These are phyloP conservation scores for Drosera capensis DNA, from an alignment of 148 eudicot genomes.

Conservation along the genomic window DNA sequence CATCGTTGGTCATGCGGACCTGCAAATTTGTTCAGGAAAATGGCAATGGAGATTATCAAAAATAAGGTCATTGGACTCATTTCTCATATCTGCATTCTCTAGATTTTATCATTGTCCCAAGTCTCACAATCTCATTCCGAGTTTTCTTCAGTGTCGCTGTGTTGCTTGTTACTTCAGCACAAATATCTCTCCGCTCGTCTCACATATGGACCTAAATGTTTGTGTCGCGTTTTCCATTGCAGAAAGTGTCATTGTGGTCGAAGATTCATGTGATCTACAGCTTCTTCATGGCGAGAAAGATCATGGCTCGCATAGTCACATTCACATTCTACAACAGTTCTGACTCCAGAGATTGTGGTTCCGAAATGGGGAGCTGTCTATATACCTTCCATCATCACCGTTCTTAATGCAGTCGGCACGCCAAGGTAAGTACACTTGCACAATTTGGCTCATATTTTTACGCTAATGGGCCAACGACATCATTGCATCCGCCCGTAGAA, in stretches of 20 bases:
- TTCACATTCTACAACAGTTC: slow-evolving; percentile 31
- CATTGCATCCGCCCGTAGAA: background rate
- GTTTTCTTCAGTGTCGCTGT: no score
- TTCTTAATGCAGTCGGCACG: slow-evolving; percentile 46
- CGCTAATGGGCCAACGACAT: background rate
- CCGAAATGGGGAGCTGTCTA: slow-evolving; percentile 37
- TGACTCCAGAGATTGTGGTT: slow-evolving; percentile 33
- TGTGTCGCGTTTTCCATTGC: background rate
- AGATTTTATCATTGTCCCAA: background rate
- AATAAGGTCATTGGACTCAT: slow-evolving; percentile 20
- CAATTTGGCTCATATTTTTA: background rate
- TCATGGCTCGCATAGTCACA: slow-evolving; percentile 34
- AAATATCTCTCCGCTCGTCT: background rate
- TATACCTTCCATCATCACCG: slow-evolving; percentile 29
- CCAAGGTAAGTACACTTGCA: slow-evolving; percentile 17
- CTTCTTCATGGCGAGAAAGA: slow-evolving; percentile 45
- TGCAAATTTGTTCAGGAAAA: slow-evolving; percentile 47
- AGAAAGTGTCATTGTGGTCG: slow-evolving; percentile 42
- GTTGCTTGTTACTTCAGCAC: no score
- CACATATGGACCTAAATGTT: background rate
- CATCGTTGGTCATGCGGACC: slow-evolving; percentile 63
- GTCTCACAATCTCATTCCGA: background rate
- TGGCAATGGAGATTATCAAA: slow-evolving; percentile 30
- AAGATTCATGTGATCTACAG: slow-evolving; percentile 42
- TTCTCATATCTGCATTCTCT: background rate